Evolutionary conservation across 1,284 basidiomycete genomes (phyloP).

Genomic region (Microbotryomycetes sp.): DNA sequence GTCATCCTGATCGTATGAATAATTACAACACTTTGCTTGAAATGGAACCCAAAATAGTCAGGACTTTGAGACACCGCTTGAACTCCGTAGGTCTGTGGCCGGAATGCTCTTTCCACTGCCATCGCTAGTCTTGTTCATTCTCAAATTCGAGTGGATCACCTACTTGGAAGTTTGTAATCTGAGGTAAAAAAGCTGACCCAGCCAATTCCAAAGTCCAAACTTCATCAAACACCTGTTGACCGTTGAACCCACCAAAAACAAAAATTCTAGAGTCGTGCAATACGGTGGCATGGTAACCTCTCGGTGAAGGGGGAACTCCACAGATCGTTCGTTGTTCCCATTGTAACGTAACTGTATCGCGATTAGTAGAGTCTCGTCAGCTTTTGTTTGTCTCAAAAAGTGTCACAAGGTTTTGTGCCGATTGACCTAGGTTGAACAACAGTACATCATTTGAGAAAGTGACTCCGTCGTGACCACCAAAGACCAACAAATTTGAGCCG

Average conservation of each 20-base stretch:
- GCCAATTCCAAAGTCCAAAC: conserved; percentile 23
- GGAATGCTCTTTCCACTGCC: too few relatives aligned
- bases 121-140: too few relatives aligned
- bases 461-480: conserved; percentile 36
- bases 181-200: conserved; percentile 26
- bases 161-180: conserved; percentile 24
- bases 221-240: conserved; percentile 24
- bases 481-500: conserved; percentile 30
- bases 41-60: too few relatives aligned
- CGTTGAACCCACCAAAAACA: conserved; percentile 29
- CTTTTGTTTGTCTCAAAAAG: not conserved
- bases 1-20: too few relatives aligned
- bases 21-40: too few relatives aligned
- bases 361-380: too few relatives aligned
- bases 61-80: too few relatives aligned
- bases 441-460: conserved; percentile 30
- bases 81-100: too few relatives aligned
- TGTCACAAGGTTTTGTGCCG: not conserved
- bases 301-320: conserved; percentile 18
- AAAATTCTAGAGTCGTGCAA: conserved; percentile 29
- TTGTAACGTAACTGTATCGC: conserved; percentile 23
- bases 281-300: conserved; percentile 27
- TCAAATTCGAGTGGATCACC: not conserved
- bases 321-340: conserved; percentile 21
- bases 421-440: conserved; percentile 29